Evolutionary conservation across 2,329 filamentous ascomycete genomes (phyloP), one percentile per base, ranked within the genome.

Genomic region (Colletotrichum cereale): DNA sequence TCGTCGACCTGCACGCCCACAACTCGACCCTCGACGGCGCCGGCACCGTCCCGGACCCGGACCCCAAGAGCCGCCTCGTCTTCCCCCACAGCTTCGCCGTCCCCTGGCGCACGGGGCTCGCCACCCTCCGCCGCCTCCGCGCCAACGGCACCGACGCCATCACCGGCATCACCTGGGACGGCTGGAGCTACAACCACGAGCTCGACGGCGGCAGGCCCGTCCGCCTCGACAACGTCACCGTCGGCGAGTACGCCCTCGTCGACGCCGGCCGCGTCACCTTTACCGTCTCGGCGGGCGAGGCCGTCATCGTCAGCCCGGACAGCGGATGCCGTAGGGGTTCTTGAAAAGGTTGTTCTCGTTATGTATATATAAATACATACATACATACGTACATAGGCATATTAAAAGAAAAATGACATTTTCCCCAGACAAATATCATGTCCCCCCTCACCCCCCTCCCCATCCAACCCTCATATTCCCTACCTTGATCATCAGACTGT

Each of bases 111-210:
- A 67, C 75, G 55, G 74, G 73, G 7, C 74, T 74, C 26, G 76
- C 81, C 2, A 73, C 68, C 0, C 81, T 90, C 62, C 82, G 87
- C 75, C 80, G 89, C 34, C 78, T 92, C 40, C 77, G 82, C 60
- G 89, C 90, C 2, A 91, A 90, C 77, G 90, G 90, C 0, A 91
- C 88, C 73, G 88, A 92, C 79, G 89, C 90, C 11, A 85, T 90
- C 29, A 86, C 86, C 0, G 89, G 89, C 0, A 86, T 91, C 53
- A 87, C 88, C 0, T 91, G 86, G 81, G 88, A 91, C 77, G 89
- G 89, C 1, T 84, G 82, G 76, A 91, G 87, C 73, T 92, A 89
- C 74, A 88, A 91, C 75, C 86, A 86, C 69, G 89, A 91, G 78
- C 79, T 91, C 61, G 83, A 86, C 14, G 74, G 81, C 5, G 90